Base-by-base conservation (phyloP, 371 early-diverging fungal genomes). In the Scutellospora calospora region DNA sequence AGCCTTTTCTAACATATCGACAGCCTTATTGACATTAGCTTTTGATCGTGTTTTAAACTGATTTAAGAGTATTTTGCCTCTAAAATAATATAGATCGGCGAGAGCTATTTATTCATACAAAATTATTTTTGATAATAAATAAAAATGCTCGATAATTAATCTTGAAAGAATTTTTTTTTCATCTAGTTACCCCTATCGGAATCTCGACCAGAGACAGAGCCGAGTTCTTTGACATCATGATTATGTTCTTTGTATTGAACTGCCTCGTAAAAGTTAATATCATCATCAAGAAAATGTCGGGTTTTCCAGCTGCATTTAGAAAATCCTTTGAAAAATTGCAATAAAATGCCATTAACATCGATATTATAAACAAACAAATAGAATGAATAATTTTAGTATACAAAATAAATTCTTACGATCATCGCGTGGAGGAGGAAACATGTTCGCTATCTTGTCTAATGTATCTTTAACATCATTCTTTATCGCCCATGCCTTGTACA, bases 1-100 rank as follows among this genome's bases (percentile, higher is more conserved):
- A 9, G 92, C 92, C 11, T 87, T 86, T 80, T 93, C 90, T 8
- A 93, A 82, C 80, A 89, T 89, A 57, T 90, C 88, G 52, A 91
- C 85, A 0, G 88, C 89, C 79, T 88, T 90, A 81, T 90, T 89
- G 11, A 86, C 87, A 60, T 87, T 89, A 25, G 83, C 77, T 54
- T 89, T 90, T 20, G 87, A 80, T 77, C 91, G 86, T 62, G 90
- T 90, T 81, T 88, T 91, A 59, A 88, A 86, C 66, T 91, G 90
- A 0, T 90, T 62, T 9, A 89, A 85, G 18, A 88, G 81, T 16
- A 91, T 88, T 66, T 90, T 91, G 25, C 94, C 94, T 73, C 89
- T 87, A 29, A 93, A 87, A 81, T 86, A 90, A 76, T 90, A 92
- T 5, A 94, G 87, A n/a, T 82, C 60, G 11, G 76, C 12, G n/a